phyloP scores from a whole-genome alignment of 768 basidiomycete species.

The Pisolithus marmoratus region DNA sequence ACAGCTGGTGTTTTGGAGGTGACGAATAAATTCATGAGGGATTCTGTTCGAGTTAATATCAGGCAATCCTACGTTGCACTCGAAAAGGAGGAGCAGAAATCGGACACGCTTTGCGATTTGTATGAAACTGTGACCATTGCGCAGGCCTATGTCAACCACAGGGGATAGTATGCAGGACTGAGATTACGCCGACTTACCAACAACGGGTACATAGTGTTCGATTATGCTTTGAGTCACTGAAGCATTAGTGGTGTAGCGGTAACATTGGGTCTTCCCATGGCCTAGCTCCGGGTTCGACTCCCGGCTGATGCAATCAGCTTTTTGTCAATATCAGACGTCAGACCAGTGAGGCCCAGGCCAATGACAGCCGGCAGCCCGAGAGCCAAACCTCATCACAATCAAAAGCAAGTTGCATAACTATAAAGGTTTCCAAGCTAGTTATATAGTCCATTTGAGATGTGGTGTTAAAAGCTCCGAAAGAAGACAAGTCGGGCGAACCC shows the following conservation, averaged over 20 bases:
- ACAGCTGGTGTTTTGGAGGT: constrained; percentile 96
- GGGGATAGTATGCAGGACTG: no score
- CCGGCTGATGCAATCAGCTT: constrained; percentile 40
- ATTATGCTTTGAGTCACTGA: no score
- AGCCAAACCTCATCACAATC: neutral
- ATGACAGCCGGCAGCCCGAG: no score
- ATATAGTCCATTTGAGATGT: neutral
- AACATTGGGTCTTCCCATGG: constrained; percentile 86
- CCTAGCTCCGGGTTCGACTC: constrained; percentile 59
- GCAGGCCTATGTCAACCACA: no score
- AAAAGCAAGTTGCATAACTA: neutral
- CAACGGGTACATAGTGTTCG: no score
- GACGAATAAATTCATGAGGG: constrained; percentile 99
- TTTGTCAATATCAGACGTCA: neutral
- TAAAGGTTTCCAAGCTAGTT: neutral
- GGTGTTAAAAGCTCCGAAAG: neutral
- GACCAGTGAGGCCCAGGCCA: no score
- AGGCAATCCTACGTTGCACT: constrained; percentile 99
- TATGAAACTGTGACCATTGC: constrained; percentile 99
- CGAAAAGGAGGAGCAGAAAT: constrained; percentile 99
- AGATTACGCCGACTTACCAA: no score
- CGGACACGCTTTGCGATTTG: constrained; percentile 97
- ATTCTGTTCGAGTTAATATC: constrained; percentile 96
- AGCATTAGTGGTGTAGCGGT: constrained; percentile 66
- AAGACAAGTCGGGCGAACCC: neutral